phyloP scores from a whole-genome alignment of 257 asterid species.

The Nicotiana noctiflora region DNA sequence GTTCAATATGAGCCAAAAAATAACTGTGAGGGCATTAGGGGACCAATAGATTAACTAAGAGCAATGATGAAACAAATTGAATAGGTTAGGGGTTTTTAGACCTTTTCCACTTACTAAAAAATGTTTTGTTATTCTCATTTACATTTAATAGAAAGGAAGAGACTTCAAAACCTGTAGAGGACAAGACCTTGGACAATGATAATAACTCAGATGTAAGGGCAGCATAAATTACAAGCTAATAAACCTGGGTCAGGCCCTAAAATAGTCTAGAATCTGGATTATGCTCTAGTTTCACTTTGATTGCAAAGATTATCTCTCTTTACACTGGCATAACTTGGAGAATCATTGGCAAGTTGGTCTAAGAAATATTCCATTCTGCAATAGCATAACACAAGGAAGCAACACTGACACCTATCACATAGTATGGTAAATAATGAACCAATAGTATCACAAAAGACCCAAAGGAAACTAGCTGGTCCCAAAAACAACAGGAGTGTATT shows the following conservation, averaged over 20 bases:
- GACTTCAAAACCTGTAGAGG: neutral
- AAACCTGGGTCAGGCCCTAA: neutral
- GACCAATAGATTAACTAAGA: too few relatives aligned
- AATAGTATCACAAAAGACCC: neutral
- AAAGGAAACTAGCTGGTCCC: neutral
- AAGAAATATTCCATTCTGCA: neutral
- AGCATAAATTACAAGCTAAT: neutral
- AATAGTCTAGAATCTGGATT: neutral
- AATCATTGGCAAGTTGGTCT: neutral
- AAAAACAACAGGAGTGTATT: neutral
- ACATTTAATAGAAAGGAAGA: neutral
- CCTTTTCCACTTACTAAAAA: too few relatives aligned
- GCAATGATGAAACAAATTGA: too few relatives aligned
- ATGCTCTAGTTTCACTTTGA: neutral
- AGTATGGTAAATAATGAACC: neutral
- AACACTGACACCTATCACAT: neutral
- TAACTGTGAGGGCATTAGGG: too few relatives aligned
- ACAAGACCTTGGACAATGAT: neutral
- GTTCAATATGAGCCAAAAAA: too few relatives aligned
- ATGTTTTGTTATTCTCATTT: neutral
- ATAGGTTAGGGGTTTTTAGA: too few relatives aligned
- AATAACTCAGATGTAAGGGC: neutral
- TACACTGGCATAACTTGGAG: constrained; percentile 4
- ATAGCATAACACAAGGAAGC: neutral
- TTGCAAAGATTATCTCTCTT: neutral